These are phyloP conservation scores for Meyerozyma sp. DNA, from an alignment of 1,139 yeast genomes.

Conservation along the genomic window DNA sequence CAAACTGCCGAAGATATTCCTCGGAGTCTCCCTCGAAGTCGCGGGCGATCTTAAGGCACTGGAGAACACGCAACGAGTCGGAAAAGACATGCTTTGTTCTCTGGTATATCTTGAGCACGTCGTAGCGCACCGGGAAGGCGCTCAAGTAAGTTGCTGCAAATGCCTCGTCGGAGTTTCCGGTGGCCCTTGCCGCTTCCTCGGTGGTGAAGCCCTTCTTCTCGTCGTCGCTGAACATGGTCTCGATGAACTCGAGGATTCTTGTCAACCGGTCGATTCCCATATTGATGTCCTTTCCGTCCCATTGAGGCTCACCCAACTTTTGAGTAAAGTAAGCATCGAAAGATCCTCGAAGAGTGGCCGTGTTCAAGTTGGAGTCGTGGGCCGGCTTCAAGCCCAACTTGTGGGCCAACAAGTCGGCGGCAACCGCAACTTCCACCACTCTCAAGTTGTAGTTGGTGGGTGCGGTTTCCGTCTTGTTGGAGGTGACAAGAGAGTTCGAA, in stretches of 20 bases:
- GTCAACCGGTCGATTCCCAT: slow-evolving; percentile 37
- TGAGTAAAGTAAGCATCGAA: slow-evolving; percentile 46
- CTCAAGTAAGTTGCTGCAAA: slow-evolving; percentile 43
- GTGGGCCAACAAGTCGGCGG: slow-evolving; percentile 53
- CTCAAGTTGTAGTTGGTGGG: slow-evolving; percentile 66
- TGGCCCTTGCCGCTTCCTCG: slow-evolving; percentile 41
- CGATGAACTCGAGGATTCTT: slow-evolving; percentile 39
- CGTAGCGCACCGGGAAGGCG: slow-evolving; percentile 53
- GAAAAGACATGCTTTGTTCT: slow-evolving; percentile 60
- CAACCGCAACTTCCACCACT: slow-evolving; percentile 64
- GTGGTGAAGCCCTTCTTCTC: slow-evolving; percentile 46
- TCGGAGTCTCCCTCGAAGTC: slow-evolving; percentile 13
- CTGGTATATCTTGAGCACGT: slow-evolving; percentile 49
- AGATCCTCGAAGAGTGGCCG: slow-evolving; percentile 65
- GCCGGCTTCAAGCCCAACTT: slow-evolving; percentile 38
- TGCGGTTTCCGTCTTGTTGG: slow-evolving; percentile 67
- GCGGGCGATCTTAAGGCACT: slow-evolving; percentile 38
- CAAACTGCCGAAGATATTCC: slow-evolving; percentile 37
- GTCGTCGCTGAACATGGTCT: slow-evolving; percentile 22
- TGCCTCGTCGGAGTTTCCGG: slow-evolving; percentile 39
- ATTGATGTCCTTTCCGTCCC: slow-evolving; percentile 47
- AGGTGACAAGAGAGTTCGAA: slow-evolving; percentile 57
- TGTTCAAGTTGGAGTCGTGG: slow-evolving; percentile 50
- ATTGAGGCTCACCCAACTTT: slow-evolving; percentile 25
- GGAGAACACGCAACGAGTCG: slow-evolving; percentile 59